Base-by-base conservation (phyloP, 73 alveolate species). In the Uronychia binucleata region DNA sequence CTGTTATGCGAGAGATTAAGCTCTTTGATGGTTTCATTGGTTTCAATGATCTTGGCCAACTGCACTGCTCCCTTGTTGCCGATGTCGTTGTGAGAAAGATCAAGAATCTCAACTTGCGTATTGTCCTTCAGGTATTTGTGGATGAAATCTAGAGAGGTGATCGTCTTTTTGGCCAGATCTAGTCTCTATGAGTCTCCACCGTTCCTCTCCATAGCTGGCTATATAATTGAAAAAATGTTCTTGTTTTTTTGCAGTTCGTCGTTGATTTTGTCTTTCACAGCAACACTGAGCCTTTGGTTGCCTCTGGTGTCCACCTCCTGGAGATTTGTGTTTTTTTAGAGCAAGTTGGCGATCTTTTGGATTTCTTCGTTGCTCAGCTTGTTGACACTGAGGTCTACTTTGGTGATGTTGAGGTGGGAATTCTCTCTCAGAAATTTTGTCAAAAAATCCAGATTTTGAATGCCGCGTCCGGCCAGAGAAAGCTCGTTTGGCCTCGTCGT, bases 341-440 rank as follows among this genome's bases (percentile, higher is more conserved):
- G 1, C 29, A 31, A 59, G 1, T 26, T 25, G 1, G 86, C 57
- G 1, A 80, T 1, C 46, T 80, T 80, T 25, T 35, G 0, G 27
- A 35, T 28, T 57, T 80, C 86, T n/a, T 57, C 1, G 5, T 80
- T 46, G 30, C 57, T 32, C 1, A 80, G 31, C 26, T 80, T 46
- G 33, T 80, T 46, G 28, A 80, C 46, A 19, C 34, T 27, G 11
- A 80, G 67, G 57, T 80, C 75, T 28, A 80, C 75, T 31, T n/a
- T 27, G 27, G 86, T 30, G 60, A 80, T 80, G 19, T 46, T 46
- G 67, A 46, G 67, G 29, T 80, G 75, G 13, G 86, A 75, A 57
- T 80, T 80, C 79, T 80, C 86, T 57, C 86, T 34, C 26, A 80
- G 33, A 33, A 80, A 80, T 30, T 80, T 80, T 31, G 86, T 46